Base-by-base conservation (phyloP, 768 basidiomycete genomes). In the Suillus sp. region DNA sequence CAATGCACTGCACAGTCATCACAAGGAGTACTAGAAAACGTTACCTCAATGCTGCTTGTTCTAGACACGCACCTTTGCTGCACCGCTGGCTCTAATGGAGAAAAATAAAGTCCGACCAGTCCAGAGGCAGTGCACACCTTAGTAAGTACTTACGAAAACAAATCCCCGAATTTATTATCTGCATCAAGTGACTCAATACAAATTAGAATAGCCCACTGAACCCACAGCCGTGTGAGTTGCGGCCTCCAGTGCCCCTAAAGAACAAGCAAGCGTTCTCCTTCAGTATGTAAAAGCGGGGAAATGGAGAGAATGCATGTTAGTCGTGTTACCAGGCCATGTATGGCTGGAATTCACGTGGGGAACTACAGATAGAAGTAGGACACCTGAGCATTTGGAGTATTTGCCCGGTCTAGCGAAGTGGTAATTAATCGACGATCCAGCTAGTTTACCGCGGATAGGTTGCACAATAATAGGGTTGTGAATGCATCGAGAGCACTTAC, bases 361-460 rank as follows among this genome's bases (percentile, higher is more conserved):
- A 53, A 35, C 51, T 32, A 53, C 30, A 34, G 11, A 51, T 30
- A 50, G 62, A 32, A 38, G 22, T 57, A 65, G 47, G 64, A 34
- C n/a, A n/a, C n/a, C n/a, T 45, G 65, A 79, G 79, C 84, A 90
- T 82, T 90, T 90, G 69, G 87, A 82, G 64, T 81, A 84, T 72
- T 90, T 92, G 65, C 85, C 83, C 66, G 93, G 81, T 74, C 92
- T 85, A 69, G 91, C 87, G 66, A 95, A 85, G 75, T 95, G 92
- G 74, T 93, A 95, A 76, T 96, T 95, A 79, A 96, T 93, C 37
- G 90, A 87, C 42, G 92, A 85, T 71, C 82, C 83, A 58, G 48
- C 60, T 72, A 50, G 77, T 38, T 66, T 57, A 27, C 64, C 61
- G n/a, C 70, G 70, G 56, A 78, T 76, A 30, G 35, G 38, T 32